Base-by-base conservation (phyloP, 2,329 filamentous ascomycete species). In the Bipolaris gigantea region DNA sequence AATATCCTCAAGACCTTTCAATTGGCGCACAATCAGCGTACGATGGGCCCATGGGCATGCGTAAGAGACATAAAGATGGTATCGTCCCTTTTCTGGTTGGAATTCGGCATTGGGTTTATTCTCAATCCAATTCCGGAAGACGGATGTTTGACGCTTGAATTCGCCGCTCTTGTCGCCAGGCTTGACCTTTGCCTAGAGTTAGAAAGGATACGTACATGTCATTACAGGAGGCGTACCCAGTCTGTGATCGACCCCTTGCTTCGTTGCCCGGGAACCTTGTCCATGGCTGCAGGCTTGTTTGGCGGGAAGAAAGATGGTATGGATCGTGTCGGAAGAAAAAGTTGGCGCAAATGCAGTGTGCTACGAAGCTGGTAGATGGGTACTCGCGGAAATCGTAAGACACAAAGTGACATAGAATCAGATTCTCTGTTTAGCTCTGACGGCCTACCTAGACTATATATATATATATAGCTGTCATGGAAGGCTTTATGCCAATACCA, bases 21-120 rank as follows among this genome's bases (percentile, higher is more conserved):
- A 83, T 73, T 91, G 88, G 54, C 93, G 84, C 2, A 89, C 89
- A 63, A 97, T 96, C 61, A 97, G 81, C 0, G 91, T 88, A 39
- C 94, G 87, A 70, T 91, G 90, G 5, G 93, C 92, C 92, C 92
- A 97, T 4, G 92, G 92, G 75, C 92, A 97, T 6, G 92, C 92
- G 76, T 96, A 96, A 67, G 89, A 93, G 63, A 96, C 88, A 72
- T 93, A 99, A 65, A 99, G 85, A 77, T 99, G 94, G 74, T 99
- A 99, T 51, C 94, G 84, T 48, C 84, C 90, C 77, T 90, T 90
- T 77, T 97, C 93, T 0, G 91, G 84, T 5, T 91, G 89, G 65
- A 92, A 97, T 73, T 87, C 77, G 5, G 90, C 88, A 38, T 84
- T 87, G 1, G 85, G 76, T 64, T 90, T 84, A 59, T 82, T 84